These are phyloP conservation scores for Cicer arietinum DNA, from an alignment of 306 rosid species.

Conservation along the genomic window DNA sequence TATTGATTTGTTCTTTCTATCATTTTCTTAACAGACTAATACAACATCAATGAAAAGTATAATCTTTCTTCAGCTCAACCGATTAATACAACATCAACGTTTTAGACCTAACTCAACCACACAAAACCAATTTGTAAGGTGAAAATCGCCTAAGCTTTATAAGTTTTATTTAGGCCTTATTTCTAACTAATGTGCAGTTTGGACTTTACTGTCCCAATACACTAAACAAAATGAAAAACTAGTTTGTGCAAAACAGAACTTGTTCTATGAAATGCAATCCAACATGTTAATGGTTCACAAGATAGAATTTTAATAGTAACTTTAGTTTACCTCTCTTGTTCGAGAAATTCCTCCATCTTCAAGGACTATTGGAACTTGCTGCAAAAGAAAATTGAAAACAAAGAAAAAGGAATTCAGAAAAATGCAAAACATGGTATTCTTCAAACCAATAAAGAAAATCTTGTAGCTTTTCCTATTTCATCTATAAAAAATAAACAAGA, in stretches of 20 bases:
- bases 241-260: not conserved
- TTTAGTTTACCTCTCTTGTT: constrained; percentile 66
- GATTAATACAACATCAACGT: not conserved
- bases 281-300: constrained; percentile 20
- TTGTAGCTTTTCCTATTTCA: constrained; percentile 15
- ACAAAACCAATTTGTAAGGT: not conserved
- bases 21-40: not conserved
- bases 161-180: not conserved
- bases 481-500: not conserved
- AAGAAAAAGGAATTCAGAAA: not conserved
- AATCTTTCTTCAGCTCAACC: constrained; percentile 1
- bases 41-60: constrained; percentile 5
- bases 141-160: not conserved
- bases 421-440: not conserved
- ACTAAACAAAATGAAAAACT: not conserved
- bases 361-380: constrained; percentile 64
- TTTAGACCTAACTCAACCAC: not conserved
- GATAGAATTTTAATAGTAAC: constrained; percentile 19
- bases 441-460: constrained; percentile 4
- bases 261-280: constrained; percentile 26
- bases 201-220: not conserved
- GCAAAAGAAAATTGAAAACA: constrained; percentile 21
- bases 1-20: constrained; percentile 22
- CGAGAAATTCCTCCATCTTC: constrained; percentile 74
- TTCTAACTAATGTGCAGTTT: not conserved